Evolutionary conservation across 768 basidiomycete genomes (phyloP).

Genomic region (Leucocoprinus birnbaumii): DNA sequence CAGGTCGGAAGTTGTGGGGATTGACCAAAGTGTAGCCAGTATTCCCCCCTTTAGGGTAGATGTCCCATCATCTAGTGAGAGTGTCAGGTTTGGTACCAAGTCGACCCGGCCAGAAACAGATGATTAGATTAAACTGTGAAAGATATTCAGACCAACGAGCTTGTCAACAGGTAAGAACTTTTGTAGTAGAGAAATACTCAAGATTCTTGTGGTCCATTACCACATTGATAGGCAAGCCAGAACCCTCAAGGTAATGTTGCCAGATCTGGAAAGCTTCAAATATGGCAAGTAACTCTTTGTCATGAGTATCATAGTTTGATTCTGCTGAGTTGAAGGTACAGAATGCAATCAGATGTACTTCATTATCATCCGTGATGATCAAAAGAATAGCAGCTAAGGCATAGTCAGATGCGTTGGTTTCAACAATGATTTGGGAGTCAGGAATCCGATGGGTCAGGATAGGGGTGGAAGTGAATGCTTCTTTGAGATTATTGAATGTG

Average conservation of each 20-base stretch:
- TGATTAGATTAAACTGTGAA: too few relatives aligned
- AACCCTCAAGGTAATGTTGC: slow-evolving; percentile 8
- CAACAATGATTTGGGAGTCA: slow-evolving; percentile 22
- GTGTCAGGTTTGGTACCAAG: not conserved
- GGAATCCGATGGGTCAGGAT: not conserved
- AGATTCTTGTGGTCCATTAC: slow-evolving; percentile 20
- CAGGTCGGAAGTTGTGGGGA: not conserved
- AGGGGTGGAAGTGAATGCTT: slow-evolving; percentile 1
- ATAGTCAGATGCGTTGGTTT: not conserved
- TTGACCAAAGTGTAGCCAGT: not conserved
- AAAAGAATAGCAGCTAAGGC: not conserved
- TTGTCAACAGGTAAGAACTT: not conserved
- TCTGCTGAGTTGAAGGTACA: slow-evolving; percentile 27
- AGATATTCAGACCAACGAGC: not conserved
- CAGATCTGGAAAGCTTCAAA: too few relatives aligned
- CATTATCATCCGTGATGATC: not conserved
- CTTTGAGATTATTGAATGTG: not conserved
- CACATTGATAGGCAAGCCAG: not conserved
- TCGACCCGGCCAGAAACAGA: not conserved
- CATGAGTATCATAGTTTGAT: slow-evolving; percentile 47
- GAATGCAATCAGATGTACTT: slow-evolving; percentile 34
- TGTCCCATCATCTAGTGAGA: not conserved
- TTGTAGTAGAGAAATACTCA: slow-evolving; percentile 23
- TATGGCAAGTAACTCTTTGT: slow-evolving; percentile 24
- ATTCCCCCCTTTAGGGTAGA: not conserved